phyloP scores from a whole-genome alignment of 345 rosid genomes.

The Salix caprea region DNA sequence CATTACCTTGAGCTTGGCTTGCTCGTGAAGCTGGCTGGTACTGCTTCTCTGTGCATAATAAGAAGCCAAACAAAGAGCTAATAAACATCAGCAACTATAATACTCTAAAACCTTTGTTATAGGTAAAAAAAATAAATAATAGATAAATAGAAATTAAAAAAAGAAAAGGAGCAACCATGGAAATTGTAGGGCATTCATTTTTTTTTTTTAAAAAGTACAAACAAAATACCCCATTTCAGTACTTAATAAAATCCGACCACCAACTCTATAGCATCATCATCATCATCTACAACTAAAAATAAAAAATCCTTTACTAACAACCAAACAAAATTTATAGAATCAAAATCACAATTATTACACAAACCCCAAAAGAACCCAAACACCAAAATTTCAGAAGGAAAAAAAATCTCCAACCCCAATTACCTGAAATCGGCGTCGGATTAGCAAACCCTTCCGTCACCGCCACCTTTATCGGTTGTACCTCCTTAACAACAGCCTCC shows the following conservation, averaged over 20 bases:
- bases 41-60: constrained; percentile 39
- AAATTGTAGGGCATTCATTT: not conserved
- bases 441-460: constrained; percentile 30
- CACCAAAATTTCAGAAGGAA: not conserved
- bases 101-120: not conserved
- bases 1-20: constrained; percentile 45
- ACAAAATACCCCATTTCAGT: not conserved
- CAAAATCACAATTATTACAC: not conserved
- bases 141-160: not conserved
- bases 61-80: not conserved
- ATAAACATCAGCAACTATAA: not conserved
- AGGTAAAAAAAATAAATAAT: no score
- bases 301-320: not conserved
- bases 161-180: not conserved
- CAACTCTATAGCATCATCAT: not conserved
- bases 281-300: not conserved
- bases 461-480: constrained; percentile 2
- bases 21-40: constrained; percentile 32
- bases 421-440: constrained; percentile 51
- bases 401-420: not conserved
- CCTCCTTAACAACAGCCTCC: constrained; percentile 15
- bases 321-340: not conserved
- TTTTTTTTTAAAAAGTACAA: not conserved
- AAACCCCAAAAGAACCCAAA: not conserved
- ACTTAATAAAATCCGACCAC: constrained; percentile 2